Percentiles rank a stretch among this genome's conserved stretches.
Conservation (phyloP, 2,329 filamentous ascomycete genomes). For the Ophiostoma sp. region DNA sequence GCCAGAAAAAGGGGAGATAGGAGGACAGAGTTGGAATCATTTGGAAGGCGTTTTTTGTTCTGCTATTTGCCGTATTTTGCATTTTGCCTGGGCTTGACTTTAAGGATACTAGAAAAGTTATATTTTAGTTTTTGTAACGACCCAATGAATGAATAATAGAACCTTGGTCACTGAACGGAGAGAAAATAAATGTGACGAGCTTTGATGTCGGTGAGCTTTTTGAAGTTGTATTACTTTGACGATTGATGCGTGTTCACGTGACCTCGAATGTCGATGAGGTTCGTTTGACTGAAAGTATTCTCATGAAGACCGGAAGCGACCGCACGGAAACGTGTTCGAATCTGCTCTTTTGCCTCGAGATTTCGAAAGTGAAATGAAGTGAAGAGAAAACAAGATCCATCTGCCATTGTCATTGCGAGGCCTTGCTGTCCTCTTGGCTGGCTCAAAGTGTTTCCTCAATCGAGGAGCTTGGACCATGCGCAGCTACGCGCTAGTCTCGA, state of each 20-base stretch:
- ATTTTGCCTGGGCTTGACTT: background rate
- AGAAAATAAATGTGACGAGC: background rate
- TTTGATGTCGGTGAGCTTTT: background rate
- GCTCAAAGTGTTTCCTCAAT: background rate
- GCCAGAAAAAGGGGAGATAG: background rate
- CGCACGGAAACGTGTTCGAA: background rate
- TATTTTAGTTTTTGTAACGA: slow-evolving; percentile 12
- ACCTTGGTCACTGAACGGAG: background rate
- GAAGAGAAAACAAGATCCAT: background rate
- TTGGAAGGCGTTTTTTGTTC: slow-evolving; percentile 1
- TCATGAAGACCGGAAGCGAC: background rate
- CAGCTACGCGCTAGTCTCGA: slow-evolving; percentile 6
- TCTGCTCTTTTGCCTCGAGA: background rate
- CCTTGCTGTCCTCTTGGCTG: background rate
- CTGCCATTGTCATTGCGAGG: background rate
- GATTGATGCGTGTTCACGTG: background rate
- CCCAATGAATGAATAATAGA: slow-evolving; percentile 8
- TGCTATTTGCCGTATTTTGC: background rate
- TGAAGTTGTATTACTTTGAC: background rate
- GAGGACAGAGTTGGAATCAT: background rate
- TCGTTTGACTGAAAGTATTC: background rate
- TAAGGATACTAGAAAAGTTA: slow-evolving; percentile 17
- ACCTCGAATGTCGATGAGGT: background rate
- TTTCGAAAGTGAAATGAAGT: background rate
- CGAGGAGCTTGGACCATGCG: slow-evolving; percentile 5